phyloP scores from a whole-genome alignment of 148 eudicot species.

The Nyssa sinensis region DNA sequence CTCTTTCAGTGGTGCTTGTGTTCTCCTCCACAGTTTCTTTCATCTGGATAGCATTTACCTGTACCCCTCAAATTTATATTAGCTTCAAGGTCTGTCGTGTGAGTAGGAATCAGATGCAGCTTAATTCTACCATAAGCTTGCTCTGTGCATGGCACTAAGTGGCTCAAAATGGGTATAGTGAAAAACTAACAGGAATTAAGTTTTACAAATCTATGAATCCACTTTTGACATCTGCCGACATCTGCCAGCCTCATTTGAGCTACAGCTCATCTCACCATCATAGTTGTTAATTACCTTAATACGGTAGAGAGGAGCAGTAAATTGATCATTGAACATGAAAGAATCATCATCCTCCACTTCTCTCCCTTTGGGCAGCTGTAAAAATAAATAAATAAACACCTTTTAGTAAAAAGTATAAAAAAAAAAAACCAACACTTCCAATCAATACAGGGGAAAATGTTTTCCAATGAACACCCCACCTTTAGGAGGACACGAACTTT shows the following conservation, averaged over 20 bases:
- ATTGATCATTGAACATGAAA: slow-evolving; percentile 73
- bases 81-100: background rate
- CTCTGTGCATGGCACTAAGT: background rate
- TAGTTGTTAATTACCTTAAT: slow-evolving; percentile 52
- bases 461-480: slow-evolving; percentile 30
- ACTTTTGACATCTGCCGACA: background rate
- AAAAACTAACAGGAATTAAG: too few species aligned
- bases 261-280: background rate
- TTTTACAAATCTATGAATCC: background rate
- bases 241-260: background rate
- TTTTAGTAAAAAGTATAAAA: background rate
- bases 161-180: background rate
- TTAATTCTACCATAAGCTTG: background rate
- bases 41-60: slow-evolving; percentile 99
- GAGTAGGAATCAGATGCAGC: background rate
- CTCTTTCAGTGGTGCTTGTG: slow-evolving; percentile 92
- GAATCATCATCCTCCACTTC: slow-evolving; percentile 88
- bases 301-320: slow-evolving; percentile 85
- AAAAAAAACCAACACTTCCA: background rate
- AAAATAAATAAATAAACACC: background rate
- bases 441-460: background rate
- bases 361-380: slow-evolving; percentile 81
- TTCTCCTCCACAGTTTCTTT: slow-evolving; percentile 98
- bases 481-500: slow-evolving; percentile 93
- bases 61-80: slow-evolving; percentile 21